Percentiles rank a stretch among this genome's conserved stretches.
phyloP scores from a whole-genome alignment of 2,329 filamentous ascomycete genomes.

The Phyllosticta citriasiana region DNA sequence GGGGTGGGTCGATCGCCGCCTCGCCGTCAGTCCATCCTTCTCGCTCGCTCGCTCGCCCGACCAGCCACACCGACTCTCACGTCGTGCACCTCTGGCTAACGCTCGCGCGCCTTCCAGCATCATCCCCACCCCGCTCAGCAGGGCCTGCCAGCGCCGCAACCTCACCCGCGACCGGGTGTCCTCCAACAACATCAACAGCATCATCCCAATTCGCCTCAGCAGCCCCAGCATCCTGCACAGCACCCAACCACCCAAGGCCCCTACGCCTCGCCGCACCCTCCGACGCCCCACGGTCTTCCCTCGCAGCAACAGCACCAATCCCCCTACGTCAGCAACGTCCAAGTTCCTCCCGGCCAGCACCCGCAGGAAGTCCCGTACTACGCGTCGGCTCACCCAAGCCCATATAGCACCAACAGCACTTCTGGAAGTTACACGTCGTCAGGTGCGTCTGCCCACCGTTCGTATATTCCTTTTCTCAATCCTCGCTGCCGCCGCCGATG shows the following conservation, averaged over 20 bases:
- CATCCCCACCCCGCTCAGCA: conserved; percentile 64
- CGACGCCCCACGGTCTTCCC: conserved; percentile 42
- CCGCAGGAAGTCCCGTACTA: conserved; percentile 63
- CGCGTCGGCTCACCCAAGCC: conserved; percentile 58
- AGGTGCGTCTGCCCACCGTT: conserved; percentile 20
- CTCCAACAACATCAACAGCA: conserved; percentile 53
- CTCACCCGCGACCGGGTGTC: conserved; percentile 57
- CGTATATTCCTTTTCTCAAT: neutral
- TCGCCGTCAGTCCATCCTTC: neutral
- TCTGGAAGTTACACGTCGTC: conserved; percentile 78
- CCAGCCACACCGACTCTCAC: conserved; percentile 8
- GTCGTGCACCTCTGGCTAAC: conserved; percentile 12
- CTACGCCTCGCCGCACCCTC: conserved; percentile 59
- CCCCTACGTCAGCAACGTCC: conserved; percentile 58
- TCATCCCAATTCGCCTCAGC: conserved; percentile 54
- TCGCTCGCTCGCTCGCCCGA: neutral
- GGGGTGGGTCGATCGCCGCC: neutral
- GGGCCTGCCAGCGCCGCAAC: conserved; percentile 54
- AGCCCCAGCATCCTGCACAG: conserved; percentile 42
- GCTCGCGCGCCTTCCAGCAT: conserved; percentile 46
- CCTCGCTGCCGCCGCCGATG: neutral
- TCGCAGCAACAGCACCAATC: conserved; percentile 38
- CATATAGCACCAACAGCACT: conserved; percentile 74
- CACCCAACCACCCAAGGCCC: conserved; percentile 48
- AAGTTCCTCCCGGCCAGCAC: conserved; percentile 51